Percentiles rank a stretch among this genome's conserved stretches.
Evolutionary conservation across 768 basidiomycete species (phyloP).

Genomic region (Cyclocybe cylindracea): DNA sequence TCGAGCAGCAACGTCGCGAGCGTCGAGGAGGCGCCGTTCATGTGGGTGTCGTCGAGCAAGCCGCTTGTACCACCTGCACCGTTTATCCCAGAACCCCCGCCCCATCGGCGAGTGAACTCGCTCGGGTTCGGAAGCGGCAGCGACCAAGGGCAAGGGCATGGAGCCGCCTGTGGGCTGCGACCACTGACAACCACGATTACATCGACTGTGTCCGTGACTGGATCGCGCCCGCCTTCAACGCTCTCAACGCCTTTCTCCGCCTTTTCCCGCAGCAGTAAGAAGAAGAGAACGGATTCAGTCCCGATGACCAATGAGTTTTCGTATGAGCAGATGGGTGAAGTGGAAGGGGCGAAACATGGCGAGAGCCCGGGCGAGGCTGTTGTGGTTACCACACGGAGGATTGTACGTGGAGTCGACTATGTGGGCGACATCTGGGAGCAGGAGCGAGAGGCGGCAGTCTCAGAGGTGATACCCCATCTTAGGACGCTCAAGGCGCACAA

Average conservation of each 20-base stretch:
- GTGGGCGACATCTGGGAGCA: slow-evolving; percentile 12
- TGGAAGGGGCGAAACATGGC: background rate
- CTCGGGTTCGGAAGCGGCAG: background rate
- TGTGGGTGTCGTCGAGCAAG: slow-evolving; percentile 19
- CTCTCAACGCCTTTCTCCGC: slow-evolving; percentile 6
- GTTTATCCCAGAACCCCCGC: slow-evolving; percentile 6
- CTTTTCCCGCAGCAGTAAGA: slow-evolving; percentile 10
- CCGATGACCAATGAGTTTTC: background rate
- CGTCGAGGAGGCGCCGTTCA: slow-evolving; percentile 16
- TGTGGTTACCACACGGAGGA: slow-evolving; percentile 7
- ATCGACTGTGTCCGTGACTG: slow-evolving; percentile 4
- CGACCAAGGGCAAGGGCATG: background rate
- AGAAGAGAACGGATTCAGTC: slow-evolving; percentile 3
- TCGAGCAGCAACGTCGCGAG: slow-evolving; percentile 8
- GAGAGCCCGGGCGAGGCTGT: slow-evolving; percentile 5
- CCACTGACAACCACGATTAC: slow-evolving; percentile 5
- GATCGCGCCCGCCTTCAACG: slow-evolving; percentile 6
- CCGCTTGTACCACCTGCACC: slow-evolving; percentile 11
- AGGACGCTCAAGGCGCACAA: slow-evolving; percentile 14
- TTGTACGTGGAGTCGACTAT: slow-evolving; percentile 5
- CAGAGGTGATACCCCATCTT: slow-evolving; percentile 16
- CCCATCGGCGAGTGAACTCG: slow-evolving; percentile 1
- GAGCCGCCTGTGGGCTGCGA: background rate
- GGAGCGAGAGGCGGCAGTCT: slow-evolving; percentile 13
- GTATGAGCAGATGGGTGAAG: background rate